Percentiles rank a stretch among this genome's conserved stretches.
Evolutionary conservation across 805 yeast genomes (phyloP).

Genomic region (Wilhelminamyces savonicus): DNA sequence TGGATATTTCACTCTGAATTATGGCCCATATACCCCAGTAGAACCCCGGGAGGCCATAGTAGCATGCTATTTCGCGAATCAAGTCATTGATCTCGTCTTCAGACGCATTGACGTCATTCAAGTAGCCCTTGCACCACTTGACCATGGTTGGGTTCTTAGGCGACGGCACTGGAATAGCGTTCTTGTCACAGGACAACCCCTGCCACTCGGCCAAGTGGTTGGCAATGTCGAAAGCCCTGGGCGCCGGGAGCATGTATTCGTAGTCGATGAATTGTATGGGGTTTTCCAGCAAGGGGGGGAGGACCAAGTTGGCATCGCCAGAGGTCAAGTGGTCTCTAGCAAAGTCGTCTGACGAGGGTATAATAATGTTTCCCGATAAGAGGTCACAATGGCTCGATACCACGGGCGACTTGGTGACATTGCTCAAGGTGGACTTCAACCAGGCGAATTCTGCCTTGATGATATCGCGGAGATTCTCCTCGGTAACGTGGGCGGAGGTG

Average conservation of each 20-base stretch:
- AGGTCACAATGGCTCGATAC: conserved; percentile 71
- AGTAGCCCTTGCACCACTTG: conserved; percentile 55
- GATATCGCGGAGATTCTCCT: conserved; percentile 27
- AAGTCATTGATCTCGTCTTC: conserved; percentile 33
- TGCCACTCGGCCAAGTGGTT: conserved; percentile 79
- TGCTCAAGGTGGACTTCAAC: conserved; percentile 37
- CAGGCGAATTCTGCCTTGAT: conserved; percentile 49
- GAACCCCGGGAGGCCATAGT: conserved; percentile 77
- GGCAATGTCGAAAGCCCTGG: conserved; percentile 69
- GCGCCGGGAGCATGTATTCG: conserved; percentile 67
- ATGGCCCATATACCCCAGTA: conserved; percentile 86
- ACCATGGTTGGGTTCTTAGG: conserved; percentile 37
- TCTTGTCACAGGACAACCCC: conserved; percentile 65
- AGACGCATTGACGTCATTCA: conserved; percentile 27
- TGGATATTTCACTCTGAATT: conserved; percentile 62
- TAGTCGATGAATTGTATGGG: conserved; percentile 62
- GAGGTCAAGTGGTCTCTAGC: too few species aligned
- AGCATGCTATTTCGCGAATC: conserved; percentile 50
- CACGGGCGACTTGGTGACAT: conserved; percentile 37
- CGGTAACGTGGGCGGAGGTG: conserved; percentile 12
- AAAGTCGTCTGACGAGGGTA: conserved; percentile 29
- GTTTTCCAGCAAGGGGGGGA: conserved; percentile 16
- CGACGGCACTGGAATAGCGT: conserved; percentile 51
- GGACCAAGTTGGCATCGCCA: too few species aligned
- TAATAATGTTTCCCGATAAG: conserved; percentile 65